Evolutionary conservation across 1,284 basidiomycete species (phyloP), one percentile per base, ranked within the genome.

Genomic region (Fistulinella staudtii): DNA sequence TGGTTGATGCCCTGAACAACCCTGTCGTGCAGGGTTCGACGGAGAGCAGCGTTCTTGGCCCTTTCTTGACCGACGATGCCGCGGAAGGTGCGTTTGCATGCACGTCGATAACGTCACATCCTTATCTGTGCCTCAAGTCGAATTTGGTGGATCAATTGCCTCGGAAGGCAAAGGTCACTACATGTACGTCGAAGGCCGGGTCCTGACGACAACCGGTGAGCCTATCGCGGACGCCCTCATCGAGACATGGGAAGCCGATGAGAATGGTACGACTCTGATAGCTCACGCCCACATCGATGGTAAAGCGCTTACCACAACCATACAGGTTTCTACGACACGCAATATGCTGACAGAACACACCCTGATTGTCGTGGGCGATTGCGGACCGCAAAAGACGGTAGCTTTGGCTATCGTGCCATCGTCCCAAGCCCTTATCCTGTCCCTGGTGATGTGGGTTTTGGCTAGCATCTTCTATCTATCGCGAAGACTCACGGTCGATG

Each of bases 221-320:
- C 82, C 85, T 1, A 74, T 92, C 39, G 58, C 79, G 5, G 71
- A 73, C 49, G 85, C 83, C 2, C 58, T 75, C 25, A 85, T 92
- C 49, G 86, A 92, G 47, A 91, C 88, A 13, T 92, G 89, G 91
- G 89, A 93, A 66, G 82, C 89, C n/a, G 89, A 93, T 60, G 74
- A 73, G 5, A 58, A 77, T 47, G 85, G 88, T 54, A 33, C 8
- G 14, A 11, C 9, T n/a, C 4, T 18, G 17, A 10, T 23, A 23
- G 20, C n/a, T n/a, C n/a, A n/a, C n/a, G n/a, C n/a, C n/a, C n/a
- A n/a, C n/a, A n/a, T n/a, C n/a, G n/a, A n/a, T n/a, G n/a, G n/a
- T n/a, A n/a, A n/a, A 27, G 33, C 13, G 39, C 31, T 53, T 24
- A 44, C 11, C 7, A 33, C 28, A 27, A 1, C 25, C 8, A 29